Evolutionary conservation across 1,284 basidiomycete genomes (phyloP).

Genomic region (Boletus sp.): DNA sequence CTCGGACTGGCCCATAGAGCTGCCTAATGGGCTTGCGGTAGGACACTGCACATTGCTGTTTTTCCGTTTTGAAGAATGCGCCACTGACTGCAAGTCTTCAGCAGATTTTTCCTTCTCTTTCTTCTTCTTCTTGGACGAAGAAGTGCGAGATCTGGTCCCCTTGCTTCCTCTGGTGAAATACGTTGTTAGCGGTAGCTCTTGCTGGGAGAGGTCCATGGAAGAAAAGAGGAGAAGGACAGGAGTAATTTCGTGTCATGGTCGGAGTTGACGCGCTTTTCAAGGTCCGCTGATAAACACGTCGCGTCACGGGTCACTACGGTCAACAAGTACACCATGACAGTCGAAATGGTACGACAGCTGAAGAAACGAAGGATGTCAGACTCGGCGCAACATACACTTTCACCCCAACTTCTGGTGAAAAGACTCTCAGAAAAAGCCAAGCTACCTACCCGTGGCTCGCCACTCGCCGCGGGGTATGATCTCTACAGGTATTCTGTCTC

Average conservation of each 20-base stretch:
- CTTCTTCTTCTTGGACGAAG: constrained; percentile 2
- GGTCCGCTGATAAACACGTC: constrained; percentile 20
- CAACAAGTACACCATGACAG: constrained; percentile 21
- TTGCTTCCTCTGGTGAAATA: constrained; percentile 22
- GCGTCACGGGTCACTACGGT: constrained; percentile 29
- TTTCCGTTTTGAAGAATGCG: constrained; percentile 20
- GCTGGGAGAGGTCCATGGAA: constrained; percentile 33
- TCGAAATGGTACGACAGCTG: constrained; percentile 34
- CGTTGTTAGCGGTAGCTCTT: constrained; percentile 31
- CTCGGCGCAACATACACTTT: constrained; percentile 27
- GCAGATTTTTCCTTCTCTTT: neutral
- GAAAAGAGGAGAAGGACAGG: neutral
- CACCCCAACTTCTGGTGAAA: constrained; percentile 75
- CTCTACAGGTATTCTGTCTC: constrained; percentile 65
- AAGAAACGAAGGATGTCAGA: constrained; percentile 61
- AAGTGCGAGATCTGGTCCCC: constrained; percentile 2
- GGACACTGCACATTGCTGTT: constrained; percentile 5
- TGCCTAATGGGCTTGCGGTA: neutral
- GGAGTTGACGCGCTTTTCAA: constrained; percentile 41
- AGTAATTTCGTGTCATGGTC: constrained; percentile 9
- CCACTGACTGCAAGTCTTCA: constrained; percentile 2
- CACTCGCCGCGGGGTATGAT: constrained; percentile 90
- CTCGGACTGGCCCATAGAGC: constrained; percentile 4
- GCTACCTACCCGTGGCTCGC: constrained; percentile 84
- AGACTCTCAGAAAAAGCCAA: constrained; percentile 78